Evolutionary conservation across 2,329 filamentous ascomycete species (phyloP).

Genomic region (Trichophyton rubrum): DNA sequence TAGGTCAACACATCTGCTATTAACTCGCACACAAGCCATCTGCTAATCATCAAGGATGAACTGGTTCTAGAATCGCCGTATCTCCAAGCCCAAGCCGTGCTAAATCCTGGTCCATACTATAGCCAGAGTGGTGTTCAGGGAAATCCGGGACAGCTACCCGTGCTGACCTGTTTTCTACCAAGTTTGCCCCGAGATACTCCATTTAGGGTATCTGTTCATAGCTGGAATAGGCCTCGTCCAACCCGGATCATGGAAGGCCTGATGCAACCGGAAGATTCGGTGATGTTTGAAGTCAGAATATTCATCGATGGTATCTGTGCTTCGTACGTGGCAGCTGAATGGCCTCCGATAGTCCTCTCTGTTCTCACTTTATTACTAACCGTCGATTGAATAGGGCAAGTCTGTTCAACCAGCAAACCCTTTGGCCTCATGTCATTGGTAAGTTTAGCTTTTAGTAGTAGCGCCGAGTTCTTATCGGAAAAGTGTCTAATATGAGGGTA

Average conservation of each 20-base stretch:
- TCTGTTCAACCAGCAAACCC: constrained; percentile 40
- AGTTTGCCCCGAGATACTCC: constrained; percentile 45
- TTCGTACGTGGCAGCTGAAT: constrained; percentile 38
- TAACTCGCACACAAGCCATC: not conserved
- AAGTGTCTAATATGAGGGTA: constrained; percentile 6
- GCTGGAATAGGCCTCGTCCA: constrained; percentile 52
- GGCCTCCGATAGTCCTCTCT: not conserved
- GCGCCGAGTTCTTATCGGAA: not conserved
- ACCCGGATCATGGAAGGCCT: constrained; percentile 46
- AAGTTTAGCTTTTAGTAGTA: constrained; percentile 15
- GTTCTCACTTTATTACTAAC: not conserved
- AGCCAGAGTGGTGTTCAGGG: constrained; percentile 12
- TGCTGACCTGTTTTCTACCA: constrained; percentile 59
- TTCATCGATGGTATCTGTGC: constrained; percentile 55
- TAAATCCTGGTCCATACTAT: constrained; percentile 20
- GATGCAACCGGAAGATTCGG: constrained; percentile 43
- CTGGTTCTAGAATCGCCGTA: constrained; percentile 40
- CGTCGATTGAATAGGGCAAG: constrained; percentile 36
- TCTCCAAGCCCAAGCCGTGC: constrained; percentile 33
- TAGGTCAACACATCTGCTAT: constrained; percentile 10
- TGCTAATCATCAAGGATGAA: constrained; percentile 5
- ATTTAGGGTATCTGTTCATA: constrained; percentile 64
- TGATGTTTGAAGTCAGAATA: constrained; percentile 54
- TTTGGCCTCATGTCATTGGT: constrained; percentile 45
- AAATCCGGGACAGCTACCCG: constrained; percentile 40